A percentile compares a stretch with the other conserved stretches of the same genome.
phyloP scores from a whole-genome alignment of 192 early-diverging fungal genomes.

The Lobosporangium transversale region DNA sequence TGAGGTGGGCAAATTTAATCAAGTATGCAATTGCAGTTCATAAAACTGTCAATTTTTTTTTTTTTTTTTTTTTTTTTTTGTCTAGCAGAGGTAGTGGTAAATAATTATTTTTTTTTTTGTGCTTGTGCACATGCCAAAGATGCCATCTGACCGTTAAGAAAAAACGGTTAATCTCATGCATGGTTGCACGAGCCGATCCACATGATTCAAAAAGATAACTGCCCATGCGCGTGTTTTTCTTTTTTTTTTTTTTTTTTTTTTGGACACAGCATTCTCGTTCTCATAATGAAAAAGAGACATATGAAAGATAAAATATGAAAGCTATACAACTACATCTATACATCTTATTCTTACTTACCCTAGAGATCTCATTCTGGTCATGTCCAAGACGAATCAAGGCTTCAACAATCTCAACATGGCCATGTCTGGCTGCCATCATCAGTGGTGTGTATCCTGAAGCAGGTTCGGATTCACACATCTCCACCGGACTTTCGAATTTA shows the following conservation, averaged over 20 bases:
- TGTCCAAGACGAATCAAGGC: conserved; percentile 42
- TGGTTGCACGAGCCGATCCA: conserved; percentile 10
- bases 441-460: conserved; percentile 35
- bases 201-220: background rate
- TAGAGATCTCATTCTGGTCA: conserved; percentile 37
- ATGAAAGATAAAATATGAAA: too few relatives aligned
- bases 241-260: background rate
- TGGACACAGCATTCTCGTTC: too few relatives aligned
- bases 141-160: too few relatives aligned
- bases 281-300: conserved; percentile 1
- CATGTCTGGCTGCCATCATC: conserved; percentile 49
- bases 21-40: too few relatives aligned
- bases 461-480: conserved; percentile 37
- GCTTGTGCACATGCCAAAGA: too few relatives aligned
- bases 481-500: conserved; percentile 34
- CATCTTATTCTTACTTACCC: conserved; percentile 32
- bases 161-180: too few relatives aligned
- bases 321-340: too few relatives aligned
- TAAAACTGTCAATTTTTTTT: too few relatives aligned
- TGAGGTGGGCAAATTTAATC: too few relatives aligned
- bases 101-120: too few relatives aligned
- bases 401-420: conserved; percentile 40
- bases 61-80: too few relatives aligned
- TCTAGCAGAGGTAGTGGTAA: too few relatives aligned
- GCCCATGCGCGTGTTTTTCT: background rate